A percentile compares a stretch with the other conserved stretches of the same genome.
These are phyloP conservation scores for Alternaria sp. DNA, from an alignment of 2,329 filamentous ascomycete species.

Conservation along the genomic window DNA sequence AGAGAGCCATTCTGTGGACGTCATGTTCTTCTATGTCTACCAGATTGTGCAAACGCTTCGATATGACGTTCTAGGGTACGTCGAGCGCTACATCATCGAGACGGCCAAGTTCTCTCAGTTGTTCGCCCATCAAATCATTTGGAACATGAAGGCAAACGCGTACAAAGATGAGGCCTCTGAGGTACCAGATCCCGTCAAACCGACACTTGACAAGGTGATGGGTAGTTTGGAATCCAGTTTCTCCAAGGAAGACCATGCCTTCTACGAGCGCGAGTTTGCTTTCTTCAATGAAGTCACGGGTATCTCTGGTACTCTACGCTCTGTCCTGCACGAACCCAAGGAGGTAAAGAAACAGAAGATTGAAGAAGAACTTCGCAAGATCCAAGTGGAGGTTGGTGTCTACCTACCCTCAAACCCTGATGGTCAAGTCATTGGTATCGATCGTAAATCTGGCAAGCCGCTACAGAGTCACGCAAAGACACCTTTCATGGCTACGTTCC, in stretches of 20 bases:
- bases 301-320: slow-evolving; percentile 94
- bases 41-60: slow-evolving; percentile 96
- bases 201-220: slow-evolving; percentile 91
- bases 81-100: slow-evolving; percentile 95
- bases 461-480: slow-evolving; percentile 98
- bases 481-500: slow-evolving; percentile 98
- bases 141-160: slow-evolving; percentile 99
- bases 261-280: slow-evolving; percentile 94
- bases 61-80: slow-evolving; percentile 92
- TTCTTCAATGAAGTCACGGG: slow-evolving; percentile 98
- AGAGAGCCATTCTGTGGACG: slow-evolving; percentile 93
- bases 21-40: slow-evolving; percentile 98
- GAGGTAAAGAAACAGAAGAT: slow-evolving; percentile 99
- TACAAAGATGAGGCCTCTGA: slow-evolving; percentile 96
- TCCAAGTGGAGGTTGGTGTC: slow-evolving; percentile 95
- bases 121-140: slow-evolving; percentile 99
- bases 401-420: slow-evolving; percentile 98
- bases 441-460: slow-evolving; percentile 96
- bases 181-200: slow-evolving; percentile 92
- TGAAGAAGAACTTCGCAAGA: slow-evolving; percentile 96
- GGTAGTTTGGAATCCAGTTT: slow-evolving; percentile 84
- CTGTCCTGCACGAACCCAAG: slow-evolving; percentile 89
- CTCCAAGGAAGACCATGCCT: slow-evolving; percentile 77
- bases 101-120: slow-evolving; percentile 97
- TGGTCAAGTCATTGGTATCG: slow-evolving; percentile 95